phyloP scores from a whole-genome alignment of 768 basidiomycete species.

The Boletus barrowsii region DNA sequence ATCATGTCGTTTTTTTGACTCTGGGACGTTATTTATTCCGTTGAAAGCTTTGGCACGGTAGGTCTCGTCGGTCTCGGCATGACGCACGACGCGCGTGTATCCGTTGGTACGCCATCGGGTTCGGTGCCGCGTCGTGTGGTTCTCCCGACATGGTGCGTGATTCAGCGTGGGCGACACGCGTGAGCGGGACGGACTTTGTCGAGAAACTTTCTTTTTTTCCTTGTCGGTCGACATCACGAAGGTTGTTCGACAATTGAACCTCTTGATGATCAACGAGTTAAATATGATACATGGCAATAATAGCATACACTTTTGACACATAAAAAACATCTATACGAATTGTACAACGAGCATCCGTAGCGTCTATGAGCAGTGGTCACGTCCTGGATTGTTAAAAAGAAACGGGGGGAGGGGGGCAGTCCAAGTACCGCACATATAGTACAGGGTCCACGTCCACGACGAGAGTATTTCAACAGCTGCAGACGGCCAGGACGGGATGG shows the following conservation, averaged over 20 bases:
- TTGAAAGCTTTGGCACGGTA: too few relatives aligned
- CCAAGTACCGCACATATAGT: not conserved
- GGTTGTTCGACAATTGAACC: too few relatives aligned
- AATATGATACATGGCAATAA: not conserved
- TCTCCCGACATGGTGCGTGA: not conserved
- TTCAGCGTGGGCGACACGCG: not conserved
- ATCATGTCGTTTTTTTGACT: not conserved
- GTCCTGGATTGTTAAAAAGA: not conserved
- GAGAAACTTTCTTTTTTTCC: not conserved
- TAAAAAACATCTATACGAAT: not conserved
- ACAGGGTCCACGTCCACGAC: not conserved
- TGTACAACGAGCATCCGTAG: too few relatives aligned
- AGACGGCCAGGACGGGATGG: not conserved
- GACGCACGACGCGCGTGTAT: too few relatives aligned
- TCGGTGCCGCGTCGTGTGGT: conserved; percentile 10
- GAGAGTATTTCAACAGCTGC: not conserved
- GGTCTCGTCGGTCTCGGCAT: too few relatives aligned
- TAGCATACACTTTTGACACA: not conserved
- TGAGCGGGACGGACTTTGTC: not conserved
- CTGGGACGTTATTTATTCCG: too few relatives aligned
- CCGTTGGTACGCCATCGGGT: not conserved
- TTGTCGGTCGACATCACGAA: too few relatives aligned
- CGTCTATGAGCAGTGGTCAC: not conserved
- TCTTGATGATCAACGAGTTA: too few relatives aligned
- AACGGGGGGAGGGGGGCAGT: not conserved